Evolutionary conservation across 2,329 filamentous ascomycete genomes (phyloP).

Genomic region (Neocucurbitaria cava): DNA sequence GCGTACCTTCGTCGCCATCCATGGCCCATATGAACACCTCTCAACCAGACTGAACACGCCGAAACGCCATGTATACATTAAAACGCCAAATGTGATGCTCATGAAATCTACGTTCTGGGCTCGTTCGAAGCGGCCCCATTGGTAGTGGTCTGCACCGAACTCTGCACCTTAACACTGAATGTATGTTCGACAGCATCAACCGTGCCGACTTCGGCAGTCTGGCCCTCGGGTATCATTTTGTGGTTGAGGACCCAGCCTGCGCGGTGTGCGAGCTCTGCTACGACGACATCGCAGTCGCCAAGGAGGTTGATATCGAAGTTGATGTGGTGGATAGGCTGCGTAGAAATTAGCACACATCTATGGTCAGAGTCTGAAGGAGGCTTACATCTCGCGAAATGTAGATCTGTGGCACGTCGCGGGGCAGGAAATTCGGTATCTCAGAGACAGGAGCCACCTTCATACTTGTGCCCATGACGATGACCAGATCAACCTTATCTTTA

Average conservation of each 20-base stretch:
- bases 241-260: slow-evolving; percentile 82
- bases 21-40: slow-evolving; percentile 10
- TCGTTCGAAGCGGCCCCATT: slow-evolving; percentile 17
- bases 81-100: slow-evolving; percentile 8
- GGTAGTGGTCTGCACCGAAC: slow-evolving; percentile 21
- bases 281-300: slow-evolving; percentile 92
- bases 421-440: slow-evolving; percentile 83
- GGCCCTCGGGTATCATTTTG: slow-evolving; percentile 77
- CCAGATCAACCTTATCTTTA: slow-evolving; percentile 79
- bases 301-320: slow-evolving; percentile 96
- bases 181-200: slow-evolving; percentile 40
- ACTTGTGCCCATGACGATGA: slow-evolving; percentile 94
- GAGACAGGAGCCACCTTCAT: slow-evolving; percentile 95
- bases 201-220: slow-evolving; percentile 64
- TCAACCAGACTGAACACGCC: slow-evolving; percentile 5
- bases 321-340: slow-evolving; percentile 78
- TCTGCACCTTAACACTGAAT: slow-evolving; percentile 35
- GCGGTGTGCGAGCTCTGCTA: slow-evolving; percentile 82
- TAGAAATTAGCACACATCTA: not conserved
- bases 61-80: slow-evolving; percentile 17
- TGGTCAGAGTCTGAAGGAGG: slow-evolving; percentile 8
- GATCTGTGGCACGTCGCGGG: slow-evolving; percentile 82
- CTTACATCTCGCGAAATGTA: slow-evolving; percentile 81
- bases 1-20: not conserved
- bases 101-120: slow-evolving; percentile 11